Base-by-base conservation (phyloP, 2,329 filamentous ascomycete genomes). In the Epichloe aotearoae region DNA sequence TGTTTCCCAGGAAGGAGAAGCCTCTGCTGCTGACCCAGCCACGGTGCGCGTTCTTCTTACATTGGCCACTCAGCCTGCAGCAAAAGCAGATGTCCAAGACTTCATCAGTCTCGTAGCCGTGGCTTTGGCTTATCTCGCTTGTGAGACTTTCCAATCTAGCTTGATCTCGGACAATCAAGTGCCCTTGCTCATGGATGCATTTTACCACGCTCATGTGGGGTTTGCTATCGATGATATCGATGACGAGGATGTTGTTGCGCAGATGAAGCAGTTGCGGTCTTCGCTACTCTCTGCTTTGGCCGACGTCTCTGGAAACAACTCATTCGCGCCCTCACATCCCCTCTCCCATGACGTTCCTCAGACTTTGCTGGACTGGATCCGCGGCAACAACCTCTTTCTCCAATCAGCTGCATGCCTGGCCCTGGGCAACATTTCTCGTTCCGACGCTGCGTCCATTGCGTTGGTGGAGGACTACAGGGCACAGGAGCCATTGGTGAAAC, bases 401-500 rank as follows among this genome's bases (percentile, higher is more conserved):
- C 76, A 76, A 60, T 70, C 76, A 2, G 76, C 77, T 4, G 79
- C 77, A 1, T 83, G 79, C 54, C 71, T 84, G 3, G 72, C 75
- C 15, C 67, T 84, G 2, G 80, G 80, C 37, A 84, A 84, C 58
- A 63, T 84, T 38, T 75, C 76, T 5, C 76, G 80, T 39, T 79
- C 74, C 2, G 80, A 84, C 56, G 70, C 69, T 41, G 64, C 71
- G 3, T 79, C 76, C 52, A 64, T 65, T 10, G 64, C 71, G 37
- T 72, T 83, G 37, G 73, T 83, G 1, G 61, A 68, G 10, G 61
- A 53, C 3, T 61, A 70, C 19, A 52, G 67, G 1, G 68, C 68
- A 4, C 69, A 72, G 51, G 58, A 70, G 7, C 70, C 73, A 0
- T 65, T 83, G 2, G 60, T 73, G 45, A 51, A 60, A 1, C 61